Base-by-base conservation (phyloP, 306 rosid genomes). In the Pyrus bretschneideri region DNA sequence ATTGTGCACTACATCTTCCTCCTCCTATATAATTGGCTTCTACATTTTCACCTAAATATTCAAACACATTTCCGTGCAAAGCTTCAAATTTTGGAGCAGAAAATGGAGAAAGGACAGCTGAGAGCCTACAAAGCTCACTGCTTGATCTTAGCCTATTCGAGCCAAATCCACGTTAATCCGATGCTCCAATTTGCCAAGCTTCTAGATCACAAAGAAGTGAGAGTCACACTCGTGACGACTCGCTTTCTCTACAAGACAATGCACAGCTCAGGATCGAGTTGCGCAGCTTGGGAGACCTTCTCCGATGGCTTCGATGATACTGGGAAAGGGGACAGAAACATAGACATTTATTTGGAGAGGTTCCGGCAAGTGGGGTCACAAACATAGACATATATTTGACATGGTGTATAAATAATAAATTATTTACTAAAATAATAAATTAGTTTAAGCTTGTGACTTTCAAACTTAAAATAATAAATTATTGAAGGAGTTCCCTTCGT, bases 111-210 rank as follows among this genome's bases (percentile, higher is more conserved):
- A 42, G 69, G 25, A 59, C 74, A 22, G 25, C 17, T 35, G 18
- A 83, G 67, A 79, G 62, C 29, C 25, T 23, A 63, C 59, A 76
- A 4, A 35, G 74, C 69, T 14, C 92, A 88, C 40, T 78, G 81
- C 51, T 2, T 88, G 79, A 65, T 86, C 65, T 38, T 88, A 14
- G 2, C 85, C 38, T 88, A 19, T 55, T 89, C 92, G 25, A 19
- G 25, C 18, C 89, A 81, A 74, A 86, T 89, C 2, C 91, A 86
- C 67, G 27, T 86, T 2, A 83, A 76, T 42, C 90, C 90, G 3
- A 27, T 84, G 81, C 73, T 81, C 70, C 86, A 86, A 38, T 84
- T 86, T 78, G 70, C 83, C n/a, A 86, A 84, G 69, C 81, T 83
- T 35, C 67, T 84, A 61, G n/a, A 23, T 9, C 80, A 79, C 58